Evolutionary conservation across 176 grass and related monocot species (phyloP), one percentile per base, ranked within the genome.

Genomic region (Paspalum vaginatum): DNA sequence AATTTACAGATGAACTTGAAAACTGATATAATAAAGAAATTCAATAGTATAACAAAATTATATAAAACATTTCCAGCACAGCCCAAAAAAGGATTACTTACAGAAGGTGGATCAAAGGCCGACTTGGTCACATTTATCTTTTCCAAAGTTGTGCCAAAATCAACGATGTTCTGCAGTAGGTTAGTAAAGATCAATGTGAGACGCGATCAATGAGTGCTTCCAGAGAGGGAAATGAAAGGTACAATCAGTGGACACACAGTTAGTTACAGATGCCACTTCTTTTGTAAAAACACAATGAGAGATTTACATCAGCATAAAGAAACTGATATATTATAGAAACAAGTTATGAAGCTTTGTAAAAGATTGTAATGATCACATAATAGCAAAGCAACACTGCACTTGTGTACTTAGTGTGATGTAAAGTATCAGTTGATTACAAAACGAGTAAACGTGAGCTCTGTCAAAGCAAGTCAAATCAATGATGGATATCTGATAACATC

Each of bases 71-170:
- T 70, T 59, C 25, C 46, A 25, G 60, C 11, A 52, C 39, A 49
- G 14, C 8, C 13, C 8, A 2, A 26, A 43, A 12, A 77, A 75
- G 75, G 54, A 8, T 41, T 74, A 85, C 92, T 91, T 78, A 91
- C 92, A 83, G 79, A 47, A 72, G 91, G 85, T 77, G 95, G 92
- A 61, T 62, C 72, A 39, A 99, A 93, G 68, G 85, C 62, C 67
- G 86, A 81, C 76, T 89, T 95, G n/a, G 43, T 59, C 46, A 99
- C 50, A 8, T 84, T 70, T 59, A 95, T 91, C 81, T 91, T 99
- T 82, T 85, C 61, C 79, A 93, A 72, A 20, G 70, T 11, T 50
- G 79, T 73, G 61, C 88, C 92, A 85, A 93, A 99, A 88, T 89
- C 84, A 72, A 87, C 72, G 13, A 49, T 44, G 75, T 95, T 95